Percentiles rank a stretch among this genome's conserved stretches.
Conservation (phyloP, 2,329 filamentous ascomycete species). For the Fusarium liriodendri region DNA sequence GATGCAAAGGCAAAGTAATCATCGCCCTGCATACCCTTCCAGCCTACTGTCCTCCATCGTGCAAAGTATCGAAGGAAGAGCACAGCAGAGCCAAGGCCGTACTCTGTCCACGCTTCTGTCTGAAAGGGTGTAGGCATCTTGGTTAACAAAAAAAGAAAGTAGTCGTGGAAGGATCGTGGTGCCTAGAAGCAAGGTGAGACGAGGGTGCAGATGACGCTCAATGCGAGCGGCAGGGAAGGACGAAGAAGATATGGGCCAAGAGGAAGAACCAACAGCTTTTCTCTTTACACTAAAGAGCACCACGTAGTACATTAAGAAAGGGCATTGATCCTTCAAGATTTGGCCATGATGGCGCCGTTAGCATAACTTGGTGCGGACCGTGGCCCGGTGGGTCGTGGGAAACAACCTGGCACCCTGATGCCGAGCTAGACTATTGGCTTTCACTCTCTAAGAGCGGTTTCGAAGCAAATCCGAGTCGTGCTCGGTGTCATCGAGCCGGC, state of each 20-base stretch:
- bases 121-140: slow-evolving; percentile 53
- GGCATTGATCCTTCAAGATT: slow-evolving; percentile 20
- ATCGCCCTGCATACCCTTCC: slow-evolving; percentile 55
- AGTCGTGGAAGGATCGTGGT: not conserved
- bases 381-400: slow-evolving; percentile 4
- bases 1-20: slow-evolving; percentile 54
- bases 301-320: not conserved
- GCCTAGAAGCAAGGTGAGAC: not conserved
- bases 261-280: not conserved
- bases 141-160: not conserved
- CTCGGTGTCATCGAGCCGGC: not conserved
- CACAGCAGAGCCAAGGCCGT: slow-evolving; percentile 51
- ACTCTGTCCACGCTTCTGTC: slow-evolving; percentile 57
- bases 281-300: not conserved
- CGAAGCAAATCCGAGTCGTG: not conserved
- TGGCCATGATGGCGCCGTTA: slow-evolving; percentile 6
- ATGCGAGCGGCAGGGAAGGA: not conserved
- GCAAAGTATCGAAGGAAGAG: slow-evolving; percentile 54
- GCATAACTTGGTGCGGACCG: not conserved
- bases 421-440: not conserved
- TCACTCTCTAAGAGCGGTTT: not conserved
- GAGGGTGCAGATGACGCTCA: not conserved
- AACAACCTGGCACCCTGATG: not conserved
- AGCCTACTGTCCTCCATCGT: slow-evolving; percentile 52
- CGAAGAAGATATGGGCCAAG: slow-evolving; percentile 3